Conservation (phyloP, 1,284 basidiomycete species). For the Melampsora americana region DNA sequence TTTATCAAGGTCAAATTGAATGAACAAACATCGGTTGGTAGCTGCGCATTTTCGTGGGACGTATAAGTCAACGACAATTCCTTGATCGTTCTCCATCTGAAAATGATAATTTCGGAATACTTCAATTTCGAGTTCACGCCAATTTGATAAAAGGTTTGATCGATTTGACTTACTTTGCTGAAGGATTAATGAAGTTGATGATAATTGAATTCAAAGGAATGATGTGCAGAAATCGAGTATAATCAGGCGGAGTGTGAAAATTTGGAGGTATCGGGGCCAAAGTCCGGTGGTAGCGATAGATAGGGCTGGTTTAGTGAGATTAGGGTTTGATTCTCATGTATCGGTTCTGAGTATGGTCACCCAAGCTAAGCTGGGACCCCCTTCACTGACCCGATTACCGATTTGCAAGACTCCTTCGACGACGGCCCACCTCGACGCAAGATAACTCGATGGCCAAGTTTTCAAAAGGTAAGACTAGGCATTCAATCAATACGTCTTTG, state of each 20-base stretch:
- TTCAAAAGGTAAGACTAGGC: slow-evolving; percentile 6
- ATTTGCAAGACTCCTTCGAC: background rate
- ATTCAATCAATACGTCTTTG: background rate
- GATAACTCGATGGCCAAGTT: slow-evolving; percentile 5
- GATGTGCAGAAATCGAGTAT: background rate
- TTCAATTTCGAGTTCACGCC: too few species aligned
- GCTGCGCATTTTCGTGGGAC: slow-evolving; percentile 89
- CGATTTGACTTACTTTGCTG: background rate
- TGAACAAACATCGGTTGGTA: slow-evolving; percentile 38
- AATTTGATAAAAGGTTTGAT: too few species aligned
- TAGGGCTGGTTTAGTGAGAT: slow-evolving; percentile 6
- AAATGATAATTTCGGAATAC: background rate
- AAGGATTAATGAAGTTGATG: slow-evolving; percentile 3
- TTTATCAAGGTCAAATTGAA: background rate
- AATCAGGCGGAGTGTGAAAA: background rate
- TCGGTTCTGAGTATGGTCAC: background rate
- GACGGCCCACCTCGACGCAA: background rate
- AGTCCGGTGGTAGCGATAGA: background rate
- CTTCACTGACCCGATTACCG: background rate
- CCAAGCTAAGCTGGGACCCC: background rate
- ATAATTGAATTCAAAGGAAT: background rate
- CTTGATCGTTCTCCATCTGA: slow-evolving; percentile 59
- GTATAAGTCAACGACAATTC: slow-evolving; percentile 99
- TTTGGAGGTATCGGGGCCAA: background rate
- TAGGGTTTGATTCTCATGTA: background rate